These are phyloP conservation scores for Catharanthus roseus DNA, from an alignment of 257 asterid genomes.

Conservation along the genomic window DNA sequence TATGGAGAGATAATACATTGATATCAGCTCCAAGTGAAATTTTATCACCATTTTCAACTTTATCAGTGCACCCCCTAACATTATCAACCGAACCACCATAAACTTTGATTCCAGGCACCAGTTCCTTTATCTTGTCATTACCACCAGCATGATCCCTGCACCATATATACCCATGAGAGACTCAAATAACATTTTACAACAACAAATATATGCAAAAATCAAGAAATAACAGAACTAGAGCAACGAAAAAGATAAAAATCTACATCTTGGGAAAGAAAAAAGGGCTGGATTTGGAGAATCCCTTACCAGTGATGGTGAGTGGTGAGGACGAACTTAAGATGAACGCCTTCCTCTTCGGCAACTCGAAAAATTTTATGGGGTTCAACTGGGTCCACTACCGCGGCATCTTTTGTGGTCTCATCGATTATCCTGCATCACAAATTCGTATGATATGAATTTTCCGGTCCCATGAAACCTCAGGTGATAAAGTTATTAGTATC, in stretches of 20 bases:
- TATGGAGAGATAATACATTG: slow-evolving; percentile 64
- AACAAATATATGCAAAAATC: not conserved
- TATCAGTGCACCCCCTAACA: slow-evolving; percentile 76
- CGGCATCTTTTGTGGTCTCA: slow-evolving; percentile 76
- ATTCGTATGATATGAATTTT: not conserved
- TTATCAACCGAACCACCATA: slow-evolving; percentile 81
- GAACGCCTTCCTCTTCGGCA: slow-evolving; percentile 69
- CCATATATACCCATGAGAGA: not conserved
- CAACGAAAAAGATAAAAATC: no score
- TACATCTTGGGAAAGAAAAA: no score
- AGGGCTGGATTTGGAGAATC: not conserved
- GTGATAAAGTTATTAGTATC: not conserved
- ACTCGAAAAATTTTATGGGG: slow-evolving; percentile 69
- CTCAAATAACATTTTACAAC: no score
- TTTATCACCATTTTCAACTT: slow-evolving; percentile 77
- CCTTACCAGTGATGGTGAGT: slow-evolving; percentile 92
- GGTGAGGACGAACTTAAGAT: slow-evolving; percentile 77
- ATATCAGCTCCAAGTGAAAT: slow-evolving; percentile 62
- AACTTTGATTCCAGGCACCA: slow-evolving; percentile 69
- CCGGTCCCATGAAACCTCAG: not conserved
- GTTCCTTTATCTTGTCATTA: slow-evolving; percentile 73
- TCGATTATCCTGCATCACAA: slow-evolving; percentile 33
- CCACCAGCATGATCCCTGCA: slow-evolving; percentile 99
- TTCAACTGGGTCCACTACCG: slow-evolving; percentile 91
- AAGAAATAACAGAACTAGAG: not conserved